Percentiles rank a stretch among this genome's conserved stretches.
Conservation (phyloP, 805 yeast species). For the Starmerella bombicola region DNA sequence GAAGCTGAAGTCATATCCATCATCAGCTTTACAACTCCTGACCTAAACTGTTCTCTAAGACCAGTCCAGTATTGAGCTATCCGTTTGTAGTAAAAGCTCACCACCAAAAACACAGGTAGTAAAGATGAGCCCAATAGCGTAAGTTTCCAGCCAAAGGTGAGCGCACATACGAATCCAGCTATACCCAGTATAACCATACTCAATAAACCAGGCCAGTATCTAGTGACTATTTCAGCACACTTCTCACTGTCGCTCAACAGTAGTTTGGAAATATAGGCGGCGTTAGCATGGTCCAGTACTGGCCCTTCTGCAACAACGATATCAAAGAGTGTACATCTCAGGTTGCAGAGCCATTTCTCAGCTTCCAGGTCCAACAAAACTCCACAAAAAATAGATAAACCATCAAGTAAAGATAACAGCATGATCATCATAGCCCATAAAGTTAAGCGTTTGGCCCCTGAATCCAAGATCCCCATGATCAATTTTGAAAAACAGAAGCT, state of each 20-base stretch:
- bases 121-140: conserved; percentile 71
- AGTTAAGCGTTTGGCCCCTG: conserved; percentile 25
- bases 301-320: conserved; percentile 34
- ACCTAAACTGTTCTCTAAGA: conserved; percentile 13
- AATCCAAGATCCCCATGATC: conserved; percentile 49
- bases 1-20: conserved; percentile 37
- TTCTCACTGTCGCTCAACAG: conserved; percentile 76
- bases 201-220: conserved; percentile 43
- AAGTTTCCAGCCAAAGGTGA: conserved; percentile 72
- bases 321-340: conserved; percentile 41
- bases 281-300: conserved; percentile 34
- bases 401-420: conserved; percentile 51
- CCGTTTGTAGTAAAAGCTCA: conserved; percentile 42
- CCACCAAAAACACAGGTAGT: conserved; percentile 47
- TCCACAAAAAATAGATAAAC: conserved; percentile 40
- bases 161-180: conserved; percentile 66
- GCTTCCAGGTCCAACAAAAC: conserved; percentile 44
- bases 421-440: conserved; percentile 61
- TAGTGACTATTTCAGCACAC: conserved; percentile 50
- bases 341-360: conserved; percentile 50
- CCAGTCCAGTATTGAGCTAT: conserved; percentile 22
- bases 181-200: conserved; percentile 43
- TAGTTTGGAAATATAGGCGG: conserved; percentile 44
- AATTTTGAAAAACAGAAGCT: conserved; percentile 66
- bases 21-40: conserved; percentile 22